Evolutionary conservation across 768 basidiomycete species (phyloP).

Genomic region (Agaricus bisporus): DNA sequence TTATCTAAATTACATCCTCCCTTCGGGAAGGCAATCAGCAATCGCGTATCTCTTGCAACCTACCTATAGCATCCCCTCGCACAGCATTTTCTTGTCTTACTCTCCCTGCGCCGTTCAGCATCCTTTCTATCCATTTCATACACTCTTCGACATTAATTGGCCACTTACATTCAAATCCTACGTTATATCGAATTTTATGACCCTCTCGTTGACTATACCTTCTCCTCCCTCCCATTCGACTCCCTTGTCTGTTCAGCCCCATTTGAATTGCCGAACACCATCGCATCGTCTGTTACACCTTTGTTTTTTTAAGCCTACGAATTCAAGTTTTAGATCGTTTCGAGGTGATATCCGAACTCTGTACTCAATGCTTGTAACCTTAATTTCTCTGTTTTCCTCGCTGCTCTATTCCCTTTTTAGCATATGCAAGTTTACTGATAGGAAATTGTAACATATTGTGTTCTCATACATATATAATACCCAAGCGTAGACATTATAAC

Average conservation of each 20-base stretch:
- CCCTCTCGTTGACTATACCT: no score
- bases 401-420: not conserved
- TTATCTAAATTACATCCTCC: slow-evolving; percentile 21
- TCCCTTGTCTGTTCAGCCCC: no score
- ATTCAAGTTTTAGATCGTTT: not conserved
- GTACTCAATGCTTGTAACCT: not conserved
- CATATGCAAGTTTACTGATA: slow-evolving; percentile 1
- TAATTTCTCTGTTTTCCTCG: not conserved
- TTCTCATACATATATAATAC: not conserved
- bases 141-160: not conserved
- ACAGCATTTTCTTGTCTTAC: not conserved
- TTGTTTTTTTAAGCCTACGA: not conserved
- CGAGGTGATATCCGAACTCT: not conserved
- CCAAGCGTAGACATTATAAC: not conserved
- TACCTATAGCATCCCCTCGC: not conserved
- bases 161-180: not conserved
- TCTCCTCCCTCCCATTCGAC: not conserved
- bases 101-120: not conserved
- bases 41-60: not conserved
- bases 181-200: not conserved
- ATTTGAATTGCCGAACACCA: no score
- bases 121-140: not conserved
- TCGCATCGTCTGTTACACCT: not conserved
- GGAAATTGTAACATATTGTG: slow-evolving; percentile 2
- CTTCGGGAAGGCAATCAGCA: not conserved